Base-by-base conservation (phyloP, 306 rosid genomes). In the Cucurbita ficifolia region DNA sequence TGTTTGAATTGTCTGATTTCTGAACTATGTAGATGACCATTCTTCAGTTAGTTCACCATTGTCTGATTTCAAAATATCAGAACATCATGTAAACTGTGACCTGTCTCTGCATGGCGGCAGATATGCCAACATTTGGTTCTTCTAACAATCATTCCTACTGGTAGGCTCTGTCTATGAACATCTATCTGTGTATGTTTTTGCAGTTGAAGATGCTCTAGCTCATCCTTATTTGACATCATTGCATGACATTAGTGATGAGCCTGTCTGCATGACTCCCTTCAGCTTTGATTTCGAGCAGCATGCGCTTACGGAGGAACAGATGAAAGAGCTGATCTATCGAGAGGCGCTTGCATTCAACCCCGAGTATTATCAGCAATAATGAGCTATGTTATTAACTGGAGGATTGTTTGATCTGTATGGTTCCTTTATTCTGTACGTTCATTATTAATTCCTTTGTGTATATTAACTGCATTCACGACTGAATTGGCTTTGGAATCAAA, bases 301-400 rank as follows among this genome's bases (percentile, higher is more conserved):
- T 72, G 96, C 99, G 2, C 86, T 95, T 74, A 79, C 83, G 0
- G 99, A 95, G 85, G 99, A 95, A 55, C 99, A 95, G 80, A 95
- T 95, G 97, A 95, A 87, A 45, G 97, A 89, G 83, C 85, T 95
- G 77, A 95, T 95, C 82, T 86, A 88, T 76, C 78, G 86, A 83
- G 99, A 95, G 86, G 96, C 97, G 14, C 85, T 95, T 64, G 99
- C 99, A 49, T 95, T 91, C 80, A 95, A 95, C 84, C 99, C 91
- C 0, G 96, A 91, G 83, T 89, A 89, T 75, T 96, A 78, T 82
- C 88, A 81, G 24, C 80, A 76, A 76, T 84, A 57, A 83, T 51
- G 50, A 83, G 76, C 45, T 48, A 42, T 46, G 74, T 29, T 49
- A 24, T 70, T 49, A 29, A 49, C 43, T 49, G 58, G 16, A 45